Evolutionary conservation across 2,329 filamentous ascomycete genomes (phyloP).

Genomic region (Xylaria sp.): DNA sequence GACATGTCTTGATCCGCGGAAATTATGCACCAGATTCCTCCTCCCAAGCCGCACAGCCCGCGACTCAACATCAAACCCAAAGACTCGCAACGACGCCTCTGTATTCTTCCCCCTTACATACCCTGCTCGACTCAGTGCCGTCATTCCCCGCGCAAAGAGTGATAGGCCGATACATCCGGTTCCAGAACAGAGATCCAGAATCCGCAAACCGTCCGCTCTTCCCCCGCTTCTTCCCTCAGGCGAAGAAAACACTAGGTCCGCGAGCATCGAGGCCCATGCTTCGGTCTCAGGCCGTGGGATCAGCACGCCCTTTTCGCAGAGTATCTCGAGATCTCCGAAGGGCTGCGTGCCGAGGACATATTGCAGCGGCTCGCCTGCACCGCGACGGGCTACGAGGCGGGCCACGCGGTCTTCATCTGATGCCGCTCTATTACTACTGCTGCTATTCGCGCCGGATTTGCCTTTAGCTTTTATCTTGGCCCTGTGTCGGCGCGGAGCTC

Average conservation of each 20-base stretch:
- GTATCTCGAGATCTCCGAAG: conserved; percentile 84
- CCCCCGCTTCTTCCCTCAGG: not conserved
- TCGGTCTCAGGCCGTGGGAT: conserved; percentile 87
- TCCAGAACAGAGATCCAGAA: conserved; percentile 91
- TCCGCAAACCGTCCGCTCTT: conserved; percentile 56
- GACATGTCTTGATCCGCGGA: conserved; percentile 40
- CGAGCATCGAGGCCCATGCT: conserved; percentile 70
- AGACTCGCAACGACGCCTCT: conserved; percentile 52
- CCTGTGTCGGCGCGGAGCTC: not conserved
- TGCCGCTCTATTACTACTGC: no score
- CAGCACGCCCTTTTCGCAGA: conserved; percentile 80
- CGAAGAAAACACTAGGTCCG: conserved; percentile 48
- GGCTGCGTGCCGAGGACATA: conserved; percentile 90
- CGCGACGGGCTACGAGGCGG: conserved; percentile 61
- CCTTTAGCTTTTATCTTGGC: not conserved
- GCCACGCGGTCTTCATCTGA: conserved; percentile 43
- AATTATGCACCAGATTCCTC: conserved; percentile 70
- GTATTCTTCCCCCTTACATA: conserved; percentile 48
- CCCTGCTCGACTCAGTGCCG: not conserved
- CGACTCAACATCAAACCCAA: conserved; percentile 78
- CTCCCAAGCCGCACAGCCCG: conserved; percentile 72
- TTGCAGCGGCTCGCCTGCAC: conserved; percentile 80
- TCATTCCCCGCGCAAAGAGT: conserved; percentile 63
- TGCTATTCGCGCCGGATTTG: no score
- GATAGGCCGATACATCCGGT: conserved; percentile 89